These are phyloP conservation scores for Yamadazyma taylorii DNA, from an alignment of 1,139 yeast genomes.

Conservation along the genomic window DNA sequence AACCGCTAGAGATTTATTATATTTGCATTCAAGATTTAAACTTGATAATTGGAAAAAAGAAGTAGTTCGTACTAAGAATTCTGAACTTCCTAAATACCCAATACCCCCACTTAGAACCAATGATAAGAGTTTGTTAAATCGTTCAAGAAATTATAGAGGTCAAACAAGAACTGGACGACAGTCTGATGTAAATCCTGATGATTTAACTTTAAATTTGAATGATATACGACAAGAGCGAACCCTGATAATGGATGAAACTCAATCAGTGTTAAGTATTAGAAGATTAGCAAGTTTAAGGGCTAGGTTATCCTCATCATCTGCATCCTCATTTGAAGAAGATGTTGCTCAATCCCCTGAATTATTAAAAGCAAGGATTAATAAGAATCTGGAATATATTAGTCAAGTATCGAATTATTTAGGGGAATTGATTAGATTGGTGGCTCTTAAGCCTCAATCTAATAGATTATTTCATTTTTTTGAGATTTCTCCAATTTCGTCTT, in stretches of 20 bases:
- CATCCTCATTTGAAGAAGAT: slow-evolving; percentile 1
- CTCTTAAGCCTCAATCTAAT: slow-evolving; percentile 79
- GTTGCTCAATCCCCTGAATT: slow-evolving; percentile 33
- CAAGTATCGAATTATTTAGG: slow-evolving; percentile 64
- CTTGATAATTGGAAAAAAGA: slow-evolving; percentile 43
- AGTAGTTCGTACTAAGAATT: slow-evolving; percentile 27
- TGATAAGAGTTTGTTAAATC: slow-evolving; percentile 1
- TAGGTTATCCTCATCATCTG: slow-evolving; percentile 28
- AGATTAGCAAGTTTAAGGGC: slow-evolving; percentile 29
- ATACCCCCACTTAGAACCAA: slow-evolving; percentile 27
- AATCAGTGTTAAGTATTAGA: slow-evolving; percentile 6
- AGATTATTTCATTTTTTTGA: slow-evolving; percentile 84
- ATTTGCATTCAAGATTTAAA: slow-evolving; percentile 67
- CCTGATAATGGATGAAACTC: slow-evolving; percentile 5
- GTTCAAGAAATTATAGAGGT: slow-evolving; percentile 2
- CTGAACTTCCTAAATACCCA: slow-evolving; percentile 31
- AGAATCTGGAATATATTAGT: slow-evolving; percentile 38
- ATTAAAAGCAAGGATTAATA: slow-evolving; percentile 21
- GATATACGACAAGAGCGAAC: neutral
- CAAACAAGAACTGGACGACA: slow-evolving; percentile 3
- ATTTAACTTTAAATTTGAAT: neutral
- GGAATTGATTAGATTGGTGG: slow-evolving; percentile 56
- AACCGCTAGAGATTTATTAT: slow-evolving; percentile 67
- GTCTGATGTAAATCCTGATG: slow-evolving; percentile 2
- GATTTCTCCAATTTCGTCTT: slow-evolving; percentile 81